Base-by-base conservation (phyloP, 192 early-diverging fungal genomes). In the Dissophora ornata region DNA sequence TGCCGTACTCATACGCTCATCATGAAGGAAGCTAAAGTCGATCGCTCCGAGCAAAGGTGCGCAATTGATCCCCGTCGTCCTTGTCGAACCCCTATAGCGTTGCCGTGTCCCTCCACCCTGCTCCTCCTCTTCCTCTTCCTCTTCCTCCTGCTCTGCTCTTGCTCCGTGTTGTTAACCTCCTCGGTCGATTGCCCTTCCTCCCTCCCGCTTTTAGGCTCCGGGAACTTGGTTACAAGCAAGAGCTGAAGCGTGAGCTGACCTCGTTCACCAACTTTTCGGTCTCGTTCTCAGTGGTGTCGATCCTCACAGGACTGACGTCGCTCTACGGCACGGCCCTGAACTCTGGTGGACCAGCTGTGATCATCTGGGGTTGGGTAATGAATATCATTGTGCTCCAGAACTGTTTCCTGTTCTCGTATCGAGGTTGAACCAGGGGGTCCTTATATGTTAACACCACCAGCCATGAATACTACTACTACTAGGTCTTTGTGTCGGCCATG, bases 221-320 rank as follows among this genome's bases (percentile, higher is more conserved):
- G 5, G 81, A 85, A 15, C 66, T 85, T 29, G 83, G 83, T 15
- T 85, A 85, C 53, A 82, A 82, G 44, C 83, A 85, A 56, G 83
- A 84, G 38, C 64, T 84, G 55, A 81, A 84, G 57, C 77, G 83
- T 30, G 71, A 75, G 42, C 56, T 84, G 19, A 73, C 66, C 21
- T 66, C 81, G 3, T 67, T 82, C 50, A 79, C 80, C 12, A 79
- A 82, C 30, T 77, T 77, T 32, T 80, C 79, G 4, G 77, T 84
- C 32, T 71, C 71, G 2, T 84, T 84, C 65, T 71, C 81, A 4
- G 71, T 80, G 18, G 81, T 84, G 57, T 81, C 80, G 3, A 77
- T 84, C 22, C 57, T 80, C 28, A 78, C 62, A 58, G 82, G 82
- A 44, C 30, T 85, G 57, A 85, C 83, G 15, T 71, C 79, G 28